phyloP scores from a whole-genome alignment of 106 monocot genomes.

The Dendrobium chrysotoxum region DNA sequence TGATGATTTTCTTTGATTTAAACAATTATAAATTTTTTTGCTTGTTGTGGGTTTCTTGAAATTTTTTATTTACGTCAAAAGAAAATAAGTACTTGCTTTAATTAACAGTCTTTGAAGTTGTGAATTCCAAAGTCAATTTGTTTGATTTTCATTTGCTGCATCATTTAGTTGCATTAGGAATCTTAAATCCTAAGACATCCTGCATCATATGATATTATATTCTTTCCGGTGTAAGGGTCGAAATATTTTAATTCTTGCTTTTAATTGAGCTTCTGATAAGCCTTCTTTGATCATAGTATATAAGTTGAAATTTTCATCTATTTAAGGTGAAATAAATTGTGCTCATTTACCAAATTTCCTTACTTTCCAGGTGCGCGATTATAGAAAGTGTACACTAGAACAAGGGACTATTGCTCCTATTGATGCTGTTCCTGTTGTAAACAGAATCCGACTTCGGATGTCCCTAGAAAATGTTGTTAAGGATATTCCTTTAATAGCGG shows the following conservation, averaged over 20 bases:
- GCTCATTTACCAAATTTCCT: neutral
- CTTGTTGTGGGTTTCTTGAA: too few species aligned
- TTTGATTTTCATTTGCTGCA: too few species aligned
- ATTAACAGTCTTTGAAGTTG: too few species aligned
- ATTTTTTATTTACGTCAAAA: too few species aligned
- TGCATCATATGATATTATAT: neutral
- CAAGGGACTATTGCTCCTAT: constrained; percentile 30
- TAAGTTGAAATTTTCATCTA: neutral
- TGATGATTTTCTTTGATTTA: too few species aligned
- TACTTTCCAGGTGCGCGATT: constrained; percentile 67
- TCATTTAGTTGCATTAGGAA: too few species aligned
- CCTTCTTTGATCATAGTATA: neutral
- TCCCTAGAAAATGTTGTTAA: constrained; percentile 90
- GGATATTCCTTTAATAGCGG: constrained; percentile 75
- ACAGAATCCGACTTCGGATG: constrained; percentile 77
- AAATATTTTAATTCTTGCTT: neutral
- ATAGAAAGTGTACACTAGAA: constrained; percentile 55
- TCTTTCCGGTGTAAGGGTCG: neutral
- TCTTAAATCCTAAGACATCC: too few species aligned
- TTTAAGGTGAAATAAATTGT: constrained; percentile 1
- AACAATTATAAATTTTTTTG: too few species aligned
- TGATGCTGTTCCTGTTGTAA: constrained; percentile 33
- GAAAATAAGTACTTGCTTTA: too few species aligned
- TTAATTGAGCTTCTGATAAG: neutral
- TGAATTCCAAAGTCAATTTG: too few species aligned